These are phyloP conservation scores for Daldinia loculata DNA, from an alignment of 495 filamentous ascomycete genomes.

Conservation along the genomic window DNA sequence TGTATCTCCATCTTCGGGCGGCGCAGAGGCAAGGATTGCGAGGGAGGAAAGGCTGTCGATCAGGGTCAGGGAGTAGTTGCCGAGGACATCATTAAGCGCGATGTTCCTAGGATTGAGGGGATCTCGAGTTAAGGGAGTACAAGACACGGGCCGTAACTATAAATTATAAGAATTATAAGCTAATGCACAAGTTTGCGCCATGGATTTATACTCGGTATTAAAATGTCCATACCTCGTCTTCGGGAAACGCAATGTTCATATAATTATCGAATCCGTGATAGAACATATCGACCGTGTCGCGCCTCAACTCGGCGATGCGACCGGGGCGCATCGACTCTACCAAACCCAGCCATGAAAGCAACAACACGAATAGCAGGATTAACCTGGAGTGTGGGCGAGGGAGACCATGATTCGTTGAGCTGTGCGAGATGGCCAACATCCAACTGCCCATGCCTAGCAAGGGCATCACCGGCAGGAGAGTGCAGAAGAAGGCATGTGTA, in stretches of 20 bases:
- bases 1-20: slow-evolving; percentile 55
- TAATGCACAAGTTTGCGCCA: slow-evolving; percentile 5
- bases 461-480: slow-evolving; percentile 55
- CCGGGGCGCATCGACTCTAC: slow-evolving; percentile 61
- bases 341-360: slow-evolving; percentile 47
- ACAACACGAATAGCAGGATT: slow-evolving; percentile 29
- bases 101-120: slow-evolving; percentile 79
- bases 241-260: slow-evolving; percentile 91
- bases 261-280: slow-evolving; percentile 98
- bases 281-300: slow-evolving; percentile 90
- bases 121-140: slow-evolving; percentile 83
- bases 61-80: slow-evolving; percentile 94
- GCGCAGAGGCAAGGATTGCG: slow-evolving; percentile 83
- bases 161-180: slow-evolving; percentile 23
- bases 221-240: slow-evolving; percentile 75
- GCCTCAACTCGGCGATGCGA: slow-evolving; percentile 61
- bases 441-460: slow-evolving; percentile 51
- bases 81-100: slow-evolving; percentile 93
- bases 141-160: slow-evolving; percentile 84
- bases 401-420: slow-evolving; percentile 30
- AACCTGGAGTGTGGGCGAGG: slow-evolving; percentile 23
- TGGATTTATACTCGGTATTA: not conserved
- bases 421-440: slow-evolving; percentile 42
- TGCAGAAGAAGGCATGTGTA: slow-evolving; percentile 50
- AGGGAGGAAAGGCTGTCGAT: slow-evolving; percentile 95